Evolutionary conservation across 306 rosid genomes (phyloP), one percentile per base, ranked within the genome.

Genomic region (Sesbania bispinosa): DNA sequence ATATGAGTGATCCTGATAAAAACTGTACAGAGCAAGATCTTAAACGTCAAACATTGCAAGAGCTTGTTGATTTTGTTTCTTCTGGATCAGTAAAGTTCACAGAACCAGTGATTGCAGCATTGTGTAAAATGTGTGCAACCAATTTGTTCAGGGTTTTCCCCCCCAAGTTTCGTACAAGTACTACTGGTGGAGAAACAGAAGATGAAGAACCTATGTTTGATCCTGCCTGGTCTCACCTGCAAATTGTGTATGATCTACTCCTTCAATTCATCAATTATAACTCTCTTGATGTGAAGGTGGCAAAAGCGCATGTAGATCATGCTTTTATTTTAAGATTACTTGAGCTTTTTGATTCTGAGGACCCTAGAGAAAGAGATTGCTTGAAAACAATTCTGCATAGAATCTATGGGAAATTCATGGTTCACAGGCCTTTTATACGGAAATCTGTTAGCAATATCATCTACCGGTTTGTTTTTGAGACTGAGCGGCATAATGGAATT

Each of bases 301-400:
- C 90, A 1, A 95, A 92, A 74, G 82, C 76, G 41, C 88, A 89
- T 48, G 63, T 95, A 2, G 97, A 95, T 75, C 97, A 92, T 74
- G 84, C 92, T 18, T 95, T 95, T 62, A 81, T 92, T 50, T 26
- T 85, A 72, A 87, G 88, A 84, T 79, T 95, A 77, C 99, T 95
- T 16, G 93, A 95, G 71, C 97, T 95, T 76, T 95, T 95, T 58
- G 97, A 95, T 73, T 95, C 99, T 0, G 97, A 92, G 63, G 99
- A 95, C 70, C 99, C 97, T 42, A 88, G 99, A 80, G 99, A 95
- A 84, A 89, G 99, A 84, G 97, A 95, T 79, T 91, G 96, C 79
- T 81, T 92, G 92, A 95, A 95, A 77, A 89, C 99, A 66, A 74
- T 95, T 62, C 90, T 91, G 79, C 99, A 95, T 66, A 85, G 96